Percentiles rank a stretch among this genome's conserved stretches.
Conservation (phyloP, 768 basidiomycete species). For the Lentinula boryana region DNA sequence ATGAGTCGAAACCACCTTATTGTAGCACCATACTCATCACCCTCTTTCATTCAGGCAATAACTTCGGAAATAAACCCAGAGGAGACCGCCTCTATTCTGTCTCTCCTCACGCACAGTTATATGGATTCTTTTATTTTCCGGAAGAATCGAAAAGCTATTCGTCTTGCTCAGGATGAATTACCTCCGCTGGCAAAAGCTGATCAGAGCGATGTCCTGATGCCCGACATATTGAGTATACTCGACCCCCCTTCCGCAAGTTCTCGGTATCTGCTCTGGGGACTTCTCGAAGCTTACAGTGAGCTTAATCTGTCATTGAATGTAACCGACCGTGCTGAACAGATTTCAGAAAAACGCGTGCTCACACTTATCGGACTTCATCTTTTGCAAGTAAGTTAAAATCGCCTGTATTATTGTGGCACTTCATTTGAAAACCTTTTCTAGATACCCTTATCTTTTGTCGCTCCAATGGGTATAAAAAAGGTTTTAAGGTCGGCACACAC, state of each 20-base stretch:
- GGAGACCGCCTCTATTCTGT: conserved; percentile 43
- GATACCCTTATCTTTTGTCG: conserved; percentile 21
- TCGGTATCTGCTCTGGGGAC: conserved; percentile 6
- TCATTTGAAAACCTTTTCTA: background rate
- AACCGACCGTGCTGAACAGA: background rate
- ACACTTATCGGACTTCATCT: background rate
- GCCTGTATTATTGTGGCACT: background rate
- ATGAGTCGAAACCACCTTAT: background rate
- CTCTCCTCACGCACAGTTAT: conserved; percentile 41
- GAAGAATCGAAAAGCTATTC: conserved; percentile 32
- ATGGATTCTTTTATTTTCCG: conserved; percentile 44
- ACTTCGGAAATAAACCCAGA: conserved; percentile 31
- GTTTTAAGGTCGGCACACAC: conserved; percentile 26
- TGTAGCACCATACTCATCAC: conserved; percentile 2
- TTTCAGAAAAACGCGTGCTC: background rate
- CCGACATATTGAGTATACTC: background rate
- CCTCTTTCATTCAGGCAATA: conserved; percentile 21
- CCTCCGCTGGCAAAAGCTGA: conserved; percentile 64
- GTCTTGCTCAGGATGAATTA: conserved; percentile 43
- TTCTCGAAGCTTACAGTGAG: conserved; percentile 13
- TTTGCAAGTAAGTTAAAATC: background rate
- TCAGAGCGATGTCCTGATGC: conserved; percentile 25
- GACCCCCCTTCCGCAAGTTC: conserved; percentile 7
- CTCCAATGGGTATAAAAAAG: conserved; percentile 36
- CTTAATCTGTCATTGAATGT: background rate